A percentile compares a stretch with the other conserved stretches of the same genome.
Evolutionary conservation across 495 filamentous ascomycete species (phyloP).

Genomic region (Daldinia loculata): DNA sequence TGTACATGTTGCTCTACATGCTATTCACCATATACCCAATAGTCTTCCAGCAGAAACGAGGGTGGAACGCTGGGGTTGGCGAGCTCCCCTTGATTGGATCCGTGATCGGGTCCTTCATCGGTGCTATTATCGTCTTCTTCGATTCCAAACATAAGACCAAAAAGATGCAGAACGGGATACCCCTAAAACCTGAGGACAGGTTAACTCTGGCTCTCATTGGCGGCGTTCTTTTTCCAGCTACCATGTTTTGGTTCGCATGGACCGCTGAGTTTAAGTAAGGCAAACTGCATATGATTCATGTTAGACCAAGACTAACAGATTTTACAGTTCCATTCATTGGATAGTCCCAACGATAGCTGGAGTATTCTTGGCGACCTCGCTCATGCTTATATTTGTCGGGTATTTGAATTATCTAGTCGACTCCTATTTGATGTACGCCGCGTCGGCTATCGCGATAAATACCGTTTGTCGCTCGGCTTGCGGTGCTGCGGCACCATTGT

Average conservation of each 20-base stretch:
- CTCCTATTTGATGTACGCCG: constrained; percentile 73
- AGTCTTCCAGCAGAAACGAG: constrained; percentile 61
- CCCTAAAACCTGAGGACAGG: constrained; percentile 54
- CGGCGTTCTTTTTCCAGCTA: constrained; percentile 56
- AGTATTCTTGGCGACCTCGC: constrained; percentile 45
- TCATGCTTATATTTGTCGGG: constrained; percentile 55
- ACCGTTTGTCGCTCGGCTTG: constrained; percentile 65
- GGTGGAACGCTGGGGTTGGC: constrained; percentile 64
- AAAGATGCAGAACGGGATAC: constrained; percentile 39
- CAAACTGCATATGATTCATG: neutral
- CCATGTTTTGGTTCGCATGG: constrained; percentile 68
- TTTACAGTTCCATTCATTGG: constrained; percentile 51
- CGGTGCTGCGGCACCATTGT: constrained; percentile 69
- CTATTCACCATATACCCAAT: constrained; percentile 62
- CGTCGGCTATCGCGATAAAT: constrained; percentile 70
- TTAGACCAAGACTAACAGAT: constrained; percentile 5
- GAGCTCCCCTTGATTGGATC: constrained; percentile 59
- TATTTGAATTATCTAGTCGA: constrained; percentile 76
- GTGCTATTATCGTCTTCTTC: constrained; percentile 51
- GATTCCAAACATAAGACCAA: constrained; percentile 43
- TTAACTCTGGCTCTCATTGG: constrained; percentile 57
- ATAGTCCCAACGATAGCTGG: constrained; percentile 58
- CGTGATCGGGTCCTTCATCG: constrained; percentile 49
- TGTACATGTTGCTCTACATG: constrained; percentile 65
- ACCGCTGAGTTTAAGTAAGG: constrained; percentile 39